Conservation (phyloP, 2,329 filamentous ascomycete genomes). For the Amylocarpus encephaloides region DNA sequence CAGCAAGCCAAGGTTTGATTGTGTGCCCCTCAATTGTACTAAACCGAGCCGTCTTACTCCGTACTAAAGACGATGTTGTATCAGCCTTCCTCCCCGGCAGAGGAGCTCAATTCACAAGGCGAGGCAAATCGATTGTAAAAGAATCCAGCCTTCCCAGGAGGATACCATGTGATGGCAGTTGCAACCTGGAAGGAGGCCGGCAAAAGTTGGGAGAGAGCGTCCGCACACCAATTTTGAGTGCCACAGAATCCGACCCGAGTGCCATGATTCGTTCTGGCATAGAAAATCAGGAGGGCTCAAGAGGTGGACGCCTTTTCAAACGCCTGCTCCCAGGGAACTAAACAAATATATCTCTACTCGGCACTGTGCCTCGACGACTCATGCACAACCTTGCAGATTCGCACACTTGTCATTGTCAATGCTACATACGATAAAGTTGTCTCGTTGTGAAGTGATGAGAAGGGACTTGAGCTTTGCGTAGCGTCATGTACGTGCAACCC, state of each 20-base stretch:
- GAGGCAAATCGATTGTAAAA: not conserved
- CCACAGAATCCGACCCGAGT: not conserved
- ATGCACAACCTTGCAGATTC: not conserved
- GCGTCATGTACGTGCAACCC: constrained; percentile 3
- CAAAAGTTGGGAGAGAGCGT: not conserved
- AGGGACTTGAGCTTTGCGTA: not conserved
- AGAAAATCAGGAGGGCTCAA: not conserved
- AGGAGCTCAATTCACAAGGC: not conserved
- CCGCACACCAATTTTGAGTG: constrained; percentile 1
- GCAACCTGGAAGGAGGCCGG: not conserved
- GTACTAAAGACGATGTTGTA: not conserved
- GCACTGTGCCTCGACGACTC: constrained; percentile 9
- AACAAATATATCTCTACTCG: constrained; percentile 2
- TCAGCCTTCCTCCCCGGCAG: not conserved
- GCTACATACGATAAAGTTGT: not conserved
- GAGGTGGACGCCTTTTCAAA: not conserved
- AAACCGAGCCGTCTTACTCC: constrained; percentile 2
- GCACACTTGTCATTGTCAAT: not conserved
- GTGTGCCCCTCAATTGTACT: constrained; percentile 1
- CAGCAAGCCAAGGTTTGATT: not conserved
- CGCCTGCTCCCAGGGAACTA: constrained; percentile 2
- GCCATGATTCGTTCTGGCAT: not conserved
- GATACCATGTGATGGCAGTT: constrained; percentile 4
- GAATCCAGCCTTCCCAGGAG: not conserved
- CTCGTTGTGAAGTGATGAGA: not conserved